Evolutionary conservation across 495 filamentous ascomycete genomes (phyloP).

Genomic region (Talaromyces proteolyticus): DNA sequence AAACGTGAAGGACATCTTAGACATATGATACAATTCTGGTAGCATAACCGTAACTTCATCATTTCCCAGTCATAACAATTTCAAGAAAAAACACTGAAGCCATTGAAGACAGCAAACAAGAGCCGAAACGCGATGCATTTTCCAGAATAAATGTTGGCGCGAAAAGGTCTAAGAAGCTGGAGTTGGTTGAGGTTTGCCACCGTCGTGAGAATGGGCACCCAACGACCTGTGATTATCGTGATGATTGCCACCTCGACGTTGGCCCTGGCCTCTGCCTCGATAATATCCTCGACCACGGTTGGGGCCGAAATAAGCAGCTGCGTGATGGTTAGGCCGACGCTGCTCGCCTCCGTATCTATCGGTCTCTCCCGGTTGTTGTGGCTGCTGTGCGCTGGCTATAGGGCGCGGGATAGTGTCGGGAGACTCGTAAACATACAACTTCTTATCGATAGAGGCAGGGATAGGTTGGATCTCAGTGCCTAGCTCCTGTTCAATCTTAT

Average conservation of each 20-base stretch:
- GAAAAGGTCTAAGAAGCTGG: conserved; percentile 16
- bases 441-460: conserved; percentile 91
- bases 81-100: conserved; percentile 1
- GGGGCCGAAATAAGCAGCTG: conserved; percentile 29
- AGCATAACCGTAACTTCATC: conserved; percentile 19
- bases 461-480: conserved; percentile 97
- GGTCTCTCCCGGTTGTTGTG: conserved; percentile 13
- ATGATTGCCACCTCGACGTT: conserved; percentile 30
- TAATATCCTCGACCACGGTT: conserved; percentile 33
- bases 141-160: not conserved
- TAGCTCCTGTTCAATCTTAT: conserved; percentile 95
- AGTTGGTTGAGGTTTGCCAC: conserved; percentile 27
- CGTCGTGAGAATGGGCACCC: conserved; percentile 19
- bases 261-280: conserved; percentile 39
- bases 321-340: conserved; percentile 30
- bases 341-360: conserved; percentile 20
- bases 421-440: conserved; percentile 94
- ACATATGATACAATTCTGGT: conserved; percentile 28
- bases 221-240: conserved; percentile 23
- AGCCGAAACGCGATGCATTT: not conserved
- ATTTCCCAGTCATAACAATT: not conserved
- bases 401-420: conserved; percentile 91
- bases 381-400: conserved; percentile 38
- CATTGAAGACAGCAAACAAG: conserved; percentile 7
- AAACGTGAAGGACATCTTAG: not conserved